Evolutionary conservation across 495 filamentous ascomycete species (phyloP).

Genomic region (Penicillium paradoxum): DNA sequence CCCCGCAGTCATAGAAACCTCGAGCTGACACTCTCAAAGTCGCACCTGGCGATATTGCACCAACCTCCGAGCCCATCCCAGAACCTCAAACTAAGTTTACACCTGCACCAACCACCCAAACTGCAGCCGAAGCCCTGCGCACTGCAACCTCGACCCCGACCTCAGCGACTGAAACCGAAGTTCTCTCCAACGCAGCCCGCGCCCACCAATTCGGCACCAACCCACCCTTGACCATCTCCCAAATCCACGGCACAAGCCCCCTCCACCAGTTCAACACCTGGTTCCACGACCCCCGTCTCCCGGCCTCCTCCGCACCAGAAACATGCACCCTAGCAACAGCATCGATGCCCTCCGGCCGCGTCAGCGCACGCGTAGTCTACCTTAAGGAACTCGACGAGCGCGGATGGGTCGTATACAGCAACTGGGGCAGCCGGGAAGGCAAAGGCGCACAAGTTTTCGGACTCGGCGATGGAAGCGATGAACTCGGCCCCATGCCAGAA

Average conservation of each 20-base stretch:
- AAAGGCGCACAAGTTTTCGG: constrained; percentile 45
- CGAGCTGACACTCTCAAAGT: constrained; percentile 29
- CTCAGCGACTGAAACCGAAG: constrained; percentile 31
- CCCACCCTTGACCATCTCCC: constrained; percentile 40
- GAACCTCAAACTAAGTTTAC: constrained; percentile 55
- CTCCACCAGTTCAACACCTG: constrained; percentile 80
- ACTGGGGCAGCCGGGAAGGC: constrained; percentile 65
- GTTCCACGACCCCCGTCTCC: constrained; percentile 66
- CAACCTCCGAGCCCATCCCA: constrained; percentile 13
- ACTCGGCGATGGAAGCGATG: not conserved
- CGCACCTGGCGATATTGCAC: constrained; percentile 41
- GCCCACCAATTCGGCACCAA: constrained; percentile 47
- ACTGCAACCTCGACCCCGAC: constrained; percentile 35
- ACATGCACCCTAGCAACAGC: constrained; percentile 84
- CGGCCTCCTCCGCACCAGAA: constrained; percentile 57
- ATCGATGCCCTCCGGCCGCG: constrained; percentile 73
- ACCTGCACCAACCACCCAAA: constrained; percentile 24
- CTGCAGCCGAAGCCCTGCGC: constrained; percentile 17
- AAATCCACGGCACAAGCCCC: constrained; percentile 47
- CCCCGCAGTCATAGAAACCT: not conserved
- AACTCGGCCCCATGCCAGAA: constrained; percentile 25
- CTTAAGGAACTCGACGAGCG: constrained; percentile 67
- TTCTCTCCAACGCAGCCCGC: constrained; percentile 38
- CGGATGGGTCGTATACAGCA: constrained; percentile 90
- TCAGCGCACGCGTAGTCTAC: constrained; percentile 83